phyloP scores from a whole-genome alignment of 192 early-diverging fungal genomes.

The Backusella luteola region DNA sequence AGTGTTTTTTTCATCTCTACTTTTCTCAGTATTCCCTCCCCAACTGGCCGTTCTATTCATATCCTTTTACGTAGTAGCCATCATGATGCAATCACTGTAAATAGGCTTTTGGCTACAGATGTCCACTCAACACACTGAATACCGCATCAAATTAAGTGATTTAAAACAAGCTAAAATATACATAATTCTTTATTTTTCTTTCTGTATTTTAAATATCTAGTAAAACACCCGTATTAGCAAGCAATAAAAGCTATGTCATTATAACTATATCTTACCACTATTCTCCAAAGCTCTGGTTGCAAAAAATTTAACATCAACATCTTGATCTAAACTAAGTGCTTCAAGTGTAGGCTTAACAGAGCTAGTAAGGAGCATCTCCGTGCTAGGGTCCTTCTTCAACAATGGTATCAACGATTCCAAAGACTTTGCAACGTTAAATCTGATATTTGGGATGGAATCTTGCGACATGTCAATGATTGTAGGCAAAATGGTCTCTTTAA shows the following conservation, averaged over 20 bases:
- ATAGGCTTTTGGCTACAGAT: not conserved
- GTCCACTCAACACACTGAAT: not conserved
- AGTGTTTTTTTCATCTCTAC: not conserved
- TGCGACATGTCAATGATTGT: conserved; percentile 77
- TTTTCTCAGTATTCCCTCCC: not conserved
- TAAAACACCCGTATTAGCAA: not conserved
- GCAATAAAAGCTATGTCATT: not conserved
- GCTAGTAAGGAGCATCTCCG: conserved; percentile 57
- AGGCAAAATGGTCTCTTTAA: conserved; percentile 88
- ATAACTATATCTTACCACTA: conserved; percentile 24
- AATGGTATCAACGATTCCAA: conserved; percentile 82
- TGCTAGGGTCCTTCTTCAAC: conserved; percentile 63
- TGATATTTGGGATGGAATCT: conserved; percentile 98
- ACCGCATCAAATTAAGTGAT: not conserved
- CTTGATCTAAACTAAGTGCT: conserved; percentile 84
- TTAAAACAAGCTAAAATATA: not conserved
- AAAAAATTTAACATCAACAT: conserved; percentile 94
- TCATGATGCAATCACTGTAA: not conserved
- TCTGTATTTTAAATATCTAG: not conserved
- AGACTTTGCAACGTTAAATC: conserved; percentile 98
- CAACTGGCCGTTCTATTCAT: not conserved
- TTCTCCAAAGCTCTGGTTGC: conserved; percentile 70
- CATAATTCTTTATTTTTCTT: not conserved
- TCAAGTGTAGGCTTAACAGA: conserved; percentile 79
- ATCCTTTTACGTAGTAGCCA: not conserved